These are phyloP conservation scores for Leptomonas pyrrhocoris DNA, from an alignment of 208 protist species.

Conservation along the genomic window DNA sequence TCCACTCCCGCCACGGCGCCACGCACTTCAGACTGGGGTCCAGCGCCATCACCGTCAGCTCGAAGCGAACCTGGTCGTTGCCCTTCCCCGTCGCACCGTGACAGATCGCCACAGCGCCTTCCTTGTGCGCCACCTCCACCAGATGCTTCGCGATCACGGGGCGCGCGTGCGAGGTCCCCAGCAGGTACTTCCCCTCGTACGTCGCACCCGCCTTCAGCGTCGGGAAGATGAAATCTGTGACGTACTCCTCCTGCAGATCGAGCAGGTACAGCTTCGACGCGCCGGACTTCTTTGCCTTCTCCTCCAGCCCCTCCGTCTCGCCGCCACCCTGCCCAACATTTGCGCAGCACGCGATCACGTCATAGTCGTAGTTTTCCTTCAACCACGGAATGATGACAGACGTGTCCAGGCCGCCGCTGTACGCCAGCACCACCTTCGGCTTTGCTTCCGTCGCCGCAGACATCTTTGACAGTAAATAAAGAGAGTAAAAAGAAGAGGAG, in stretches of 20 bases:
- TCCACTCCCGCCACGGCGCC: conserved; percentile 38
- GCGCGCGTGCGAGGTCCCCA: conserved; percentile 36
- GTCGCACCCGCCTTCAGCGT: conserved; percentile 37
- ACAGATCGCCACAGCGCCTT: conserved; percentile 38
- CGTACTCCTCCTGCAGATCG: conserved; percentile 36
- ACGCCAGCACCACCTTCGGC: conserved; percentile 37
- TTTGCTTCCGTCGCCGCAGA: conserved; percentile 7
- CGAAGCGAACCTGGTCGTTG: conserved; percentile 36
- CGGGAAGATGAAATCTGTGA: conserved; percentile 34
- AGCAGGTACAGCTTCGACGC: conserved; percentile 39
- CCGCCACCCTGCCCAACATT: conserved; percentile 33
- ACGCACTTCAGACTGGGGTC: conserved; percentile 36
- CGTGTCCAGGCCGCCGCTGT: conserved; percentile 39
- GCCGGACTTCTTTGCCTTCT: conserved; percentile 38
- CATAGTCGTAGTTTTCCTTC: conserved; percentile 41
- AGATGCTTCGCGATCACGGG: conserved; percentile 38
- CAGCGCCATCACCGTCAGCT: conserved; percentile 40
- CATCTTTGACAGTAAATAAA: too few species aligned
- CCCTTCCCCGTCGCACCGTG: conserved; percentile 37
- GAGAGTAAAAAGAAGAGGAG: too few species aligned
- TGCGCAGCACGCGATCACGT: conserved; percentile 39
- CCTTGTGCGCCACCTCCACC: conserved; percentile 41
- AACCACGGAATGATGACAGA: conserved; percentile 39
- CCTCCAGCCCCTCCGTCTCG: conserved; percentile 31
- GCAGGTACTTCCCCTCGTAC: conserved; percentile 44